A percentile compares a stretch with the other conserved stretches of the same genome.
Evolutionary conservation across 2,329 filamentous ascomycete genomes (phyloP).

Genomic region (Hypocreales sp.): DNA sequence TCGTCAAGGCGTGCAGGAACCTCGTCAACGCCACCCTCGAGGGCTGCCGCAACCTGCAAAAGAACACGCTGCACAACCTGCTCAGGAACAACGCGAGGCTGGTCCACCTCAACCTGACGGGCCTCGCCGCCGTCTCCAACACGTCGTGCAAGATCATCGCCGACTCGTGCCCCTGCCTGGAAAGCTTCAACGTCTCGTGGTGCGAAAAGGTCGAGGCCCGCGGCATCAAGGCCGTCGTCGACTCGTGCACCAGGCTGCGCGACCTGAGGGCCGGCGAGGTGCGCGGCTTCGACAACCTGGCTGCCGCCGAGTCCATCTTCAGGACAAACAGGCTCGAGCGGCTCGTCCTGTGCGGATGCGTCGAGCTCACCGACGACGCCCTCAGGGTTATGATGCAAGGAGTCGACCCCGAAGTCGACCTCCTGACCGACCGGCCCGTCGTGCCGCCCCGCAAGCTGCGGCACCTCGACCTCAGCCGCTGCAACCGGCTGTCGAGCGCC

Average conservation of each 20-base stretch:
- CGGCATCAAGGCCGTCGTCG: slow-evolving; percentile 58
- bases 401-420: slow-evolving; percentile 59
- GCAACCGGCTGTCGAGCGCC: slow-evolving; percentile 53
- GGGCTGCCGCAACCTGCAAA: slow-evolving; percentile 73
- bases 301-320: slow-evolving; percentile 62
- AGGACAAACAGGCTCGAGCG: slow-evolving; percentile 66
- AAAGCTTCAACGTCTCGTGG: slow-evolving; percentile 83
- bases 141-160: slow-evolving; percentile 76
- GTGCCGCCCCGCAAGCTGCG: slow-evolving; percentile 66
- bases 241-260: slow-evolving; percentile 55
- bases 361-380: slow-evolving; percentile 60
- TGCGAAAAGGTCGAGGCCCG: slow-evolving; percentile 71
- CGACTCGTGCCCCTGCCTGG: slow-evolving; percentile 64
- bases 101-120: slow-evolving; percentile 74
- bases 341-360: slow-evolving; percentile 68
- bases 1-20: slow-evolving; percentile 76
- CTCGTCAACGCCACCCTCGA: slow-evolving; percentile 78
- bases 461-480: slow-evolving; percentile 75
- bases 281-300: slow-evolving; percentile 58
- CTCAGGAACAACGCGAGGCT: slow-evolving; percentile 60
- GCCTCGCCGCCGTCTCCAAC: slow-evolving; percentile 66
- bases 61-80: slow-evolving; percentile 62
- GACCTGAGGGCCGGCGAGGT: slow-evolving; percentile 77
- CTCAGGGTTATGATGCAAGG: slow-evolving; percentile 65
- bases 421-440: slow-evolving; percentile 59